Evolutionary conservation across 345 rosid genomes (phyloP).

Genomic region (Corchorus capsularis): DNA sequence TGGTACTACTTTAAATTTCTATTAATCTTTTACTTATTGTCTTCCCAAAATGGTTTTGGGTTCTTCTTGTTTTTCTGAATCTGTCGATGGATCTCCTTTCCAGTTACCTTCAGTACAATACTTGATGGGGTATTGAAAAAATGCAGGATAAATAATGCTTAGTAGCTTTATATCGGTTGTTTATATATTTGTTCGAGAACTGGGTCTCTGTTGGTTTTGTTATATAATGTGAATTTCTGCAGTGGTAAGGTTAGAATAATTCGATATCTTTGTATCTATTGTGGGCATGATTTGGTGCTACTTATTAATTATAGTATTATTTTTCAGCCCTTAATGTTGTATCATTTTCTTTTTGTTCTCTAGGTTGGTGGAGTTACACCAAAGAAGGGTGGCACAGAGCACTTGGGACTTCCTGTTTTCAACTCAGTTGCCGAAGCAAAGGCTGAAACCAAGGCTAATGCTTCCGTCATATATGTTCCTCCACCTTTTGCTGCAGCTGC

Average conservation of each 20-base stretch:
- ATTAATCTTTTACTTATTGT: background rate
- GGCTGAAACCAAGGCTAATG: slow-evolving; percentile 92
- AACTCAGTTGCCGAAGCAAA: slow-evolving; percentile 95
- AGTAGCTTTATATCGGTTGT: background rate
- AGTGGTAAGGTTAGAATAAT: background rate
- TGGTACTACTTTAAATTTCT: slow-evolving; percentile 46
- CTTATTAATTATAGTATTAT: background rate
- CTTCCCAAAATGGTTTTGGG: background rate
- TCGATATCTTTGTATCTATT: background rate
- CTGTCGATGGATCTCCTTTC: background rate
- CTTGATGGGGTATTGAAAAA: background rate
- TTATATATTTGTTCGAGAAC: background rate
- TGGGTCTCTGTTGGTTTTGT: background rate
- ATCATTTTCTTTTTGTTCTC: background rate
- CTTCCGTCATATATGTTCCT: slow-evolving; percentile 93
- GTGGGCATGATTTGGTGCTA: background rate
- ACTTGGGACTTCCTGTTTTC: slow-evolving; percentile 92
- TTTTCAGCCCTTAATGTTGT: background rate
- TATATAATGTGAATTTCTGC: background rate
- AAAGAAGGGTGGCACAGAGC: slow-evolving; percentile 96
- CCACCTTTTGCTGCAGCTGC: slow-evolving; percentile 99
- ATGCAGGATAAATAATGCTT: background rate
- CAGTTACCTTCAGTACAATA: background rate
- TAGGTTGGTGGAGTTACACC: slow-evolving; percentile 99
- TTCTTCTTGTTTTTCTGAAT: background rate